A percentile compares a stretch with the other conserved stretches of the same genome.
Conservation (phyloP, 116 monocot genomes). For the Trichopus zeylanicus region DNA sequence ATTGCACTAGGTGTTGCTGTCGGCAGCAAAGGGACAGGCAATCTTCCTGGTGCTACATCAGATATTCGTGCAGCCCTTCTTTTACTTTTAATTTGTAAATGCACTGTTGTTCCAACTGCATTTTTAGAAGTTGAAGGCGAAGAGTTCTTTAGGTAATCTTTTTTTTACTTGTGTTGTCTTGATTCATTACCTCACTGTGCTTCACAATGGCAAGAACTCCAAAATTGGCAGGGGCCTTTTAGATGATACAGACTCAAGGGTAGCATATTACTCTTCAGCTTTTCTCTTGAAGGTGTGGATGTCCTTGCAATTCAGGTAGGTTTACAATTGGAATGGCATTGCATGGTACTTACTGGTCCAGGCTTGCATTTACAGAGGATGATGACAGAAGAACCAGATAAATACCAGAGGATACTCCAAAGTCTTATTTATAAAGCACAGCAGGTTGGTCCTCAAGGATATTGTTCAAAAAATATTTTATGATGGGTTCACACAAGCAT, state of each 20-base stretch:
- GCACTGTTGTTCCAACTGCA: constrained; percentile 70
- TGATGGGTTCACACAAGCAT: not conserved
- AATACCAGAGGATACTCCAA: constrained; percentile 90
- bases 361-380: constrained; percentile 60
- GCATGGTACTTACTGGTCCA: not conserved
- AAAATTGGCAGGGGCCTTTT: constrained; percentile 65
- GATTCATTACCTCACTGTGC: not conserved
- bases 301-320: not conserved
- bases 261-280: constrained; percentile 93
- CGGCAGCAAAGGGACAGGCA: constrained; percentile 85
- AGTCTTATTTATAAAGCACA: constrained; percentile 90
- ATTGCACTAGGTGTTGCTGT: constrained; percentile 94
- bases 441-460: constrained; percentile 39
- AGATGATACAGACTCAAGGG: constrained; percentile 94
- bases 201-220: not conserved
- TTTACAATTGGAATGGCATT: not conserved
- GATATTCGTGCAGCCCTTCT: constrained; percentile 93
- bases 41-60: constrained; percentile 81
- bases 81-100: constrained; percentile 76
- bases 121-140: constrained; percentile 88
- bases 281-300: constrained; percentile 96
- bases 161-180: not conserved
- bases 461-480: not conserved
- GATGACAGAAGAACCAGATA: constrained; percentile 94
- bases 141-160: constrained; percentile 84